Evolutionary conservation across 805 yeast genomes (phyloP), one percentile per base, ranked within the genome.

Genomic region (Candida namnaoensis): DNA sequence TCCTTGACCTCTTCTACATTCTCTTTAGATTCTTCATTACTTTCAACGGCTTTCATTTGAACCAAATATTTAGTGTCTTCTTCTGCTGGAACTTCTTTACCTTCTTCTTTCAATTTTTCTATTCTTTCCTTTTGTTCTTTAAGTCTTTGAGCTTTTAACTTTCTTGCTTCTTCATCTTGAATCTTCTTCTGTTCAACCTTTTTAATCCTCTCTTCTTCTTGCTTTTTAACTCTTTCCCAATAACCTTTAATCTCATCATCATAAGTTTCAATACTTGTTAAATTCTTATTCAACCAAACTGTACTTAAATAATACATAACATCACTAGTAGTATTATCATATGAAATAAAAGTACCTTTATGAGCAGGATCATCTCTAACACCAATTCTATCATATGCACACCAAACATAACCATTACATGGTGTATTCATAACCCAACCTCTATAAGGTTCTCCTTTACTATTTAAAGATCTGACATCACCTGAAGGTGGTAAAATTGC

Each of bases 391-490:
- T 65, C 61, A 47, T 68, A 68, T 1, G 71, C 75, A 57, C 77
- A 71, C 75, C 75, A 71, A 13, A 66, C 56, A 50, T 71, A 71
- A n/a, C 60, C 52, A 30, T 52, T 45, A 48, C 77, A 71, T 36
- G 51, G 56, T 37, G 47, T 63, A 52, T 45, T 51, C 37, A 51
- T 51, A 13, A 41, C 50, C 74, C 74, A 69, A 1, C 64, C 69
- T 40, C 48, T 50, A 25, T 51, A 51, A 14, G 71, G 69, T 42
- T 68, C 68, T 0, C 52, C 63, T 3, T 43, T 45, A 1, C 38
- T 44, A 38, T 65, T 62, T 3, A 45, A 44, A 23, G 54, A 47
- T 9, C 43, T 44, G 14, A 45, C 25, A 35, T 53, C 53, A 39
- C 49, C 50, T 9, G 65, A 60, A 27, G 73, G 71, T n/a, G 73